Evolutionary conservation across 768 basidiomycete species (phyloP).

Genomic region (Suillus plorans): DNA sequence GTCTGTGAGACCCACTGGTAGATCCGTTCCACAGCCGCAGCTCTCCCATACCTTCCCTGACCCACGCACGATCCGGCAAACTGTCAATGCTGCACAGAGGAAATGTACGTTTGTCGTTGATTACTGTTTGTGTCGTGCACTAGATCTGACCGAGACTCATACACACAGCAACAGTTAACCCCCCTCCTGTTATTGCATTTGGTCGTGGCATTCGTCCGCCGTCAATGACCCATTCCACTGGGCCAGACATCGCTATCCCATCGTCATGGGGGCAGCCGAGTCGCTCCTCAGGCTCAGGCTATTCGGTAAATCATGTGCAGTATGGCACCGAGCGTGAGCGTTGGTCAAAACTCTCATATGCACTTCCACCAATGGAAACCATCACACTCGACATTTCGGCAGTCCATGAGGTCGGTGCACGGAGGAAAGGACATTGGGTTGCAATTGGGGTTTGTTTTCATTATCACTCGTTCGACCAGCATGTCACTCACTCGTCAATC

Average conservation of each 20-base stretch:
- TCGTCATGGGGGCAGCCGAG: not conserved
- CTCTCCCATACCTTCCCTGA: not conserved
- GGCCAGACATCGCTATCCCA: not conserved
- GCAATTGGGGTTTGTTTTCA: not conserved
- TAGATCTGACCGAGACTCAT: not conserved
- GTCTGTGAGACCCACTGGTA: not conserved
- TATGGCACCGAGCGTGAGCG: not conserved
- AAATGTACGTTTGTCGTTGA: not conserved
- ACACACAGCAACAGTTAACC: not conserved
- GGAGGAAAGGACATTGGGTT: not conserved
- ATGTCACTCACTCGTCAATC: not conserved
- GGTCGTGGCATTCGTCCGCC: not conserved
- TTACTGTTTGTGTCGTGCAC: no score
- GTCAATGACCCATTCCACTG: not conserved
- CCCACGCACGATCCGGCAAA: not conserved
- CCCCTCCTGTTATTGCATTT: constrained; percentile 2
- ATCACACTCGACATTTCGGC: constrained; percentile 6
- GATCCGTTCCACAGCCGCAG: no score
- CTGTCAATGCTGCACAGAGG: not conserved
- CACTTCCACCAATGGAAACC: constrained; percentile 4
- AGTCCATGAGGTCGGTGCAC: not conserved
- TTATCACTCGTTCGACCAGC: not conserved
- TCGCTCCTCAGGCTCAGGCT: not conserved
- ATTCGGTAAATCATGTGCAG: constrained; percentile 1
- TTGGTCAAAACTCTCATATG: constrained; percentile 3